Evolutionary conservation across 257 asterid species (phyloP).

Genomic region (Rehmannia glutinosa): DNA sequence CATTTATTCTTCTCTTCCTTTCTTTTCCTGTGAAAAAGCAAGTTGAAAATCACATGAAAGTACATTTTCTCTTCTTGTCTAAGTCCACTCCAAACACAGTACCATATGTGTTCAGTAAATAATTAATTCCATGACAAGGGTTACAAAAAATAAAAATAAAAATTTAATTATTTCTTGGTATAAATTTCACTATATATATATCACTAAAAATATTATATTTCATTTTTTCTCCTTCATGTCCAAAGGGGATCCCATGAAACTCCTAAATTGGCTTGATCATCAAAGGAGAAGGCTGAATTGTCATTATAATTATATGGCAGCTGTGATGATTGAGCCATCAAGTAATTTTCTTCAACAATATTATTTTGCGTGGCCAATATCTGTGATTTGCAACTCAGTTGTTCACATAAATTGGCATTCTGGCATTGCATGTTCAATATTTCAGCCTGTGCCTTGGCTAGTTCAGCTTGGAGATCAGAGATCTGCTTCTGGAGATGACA

Average conservation of each 20-base stretch:
- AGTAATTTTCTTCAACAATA: neutral
- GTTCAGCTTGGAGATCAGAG: constrained; percentile 52
- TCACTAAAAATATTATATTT: neutral
- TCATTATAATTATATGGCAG: neutral
- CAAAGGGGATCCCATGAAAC: constrained; percentile 28
- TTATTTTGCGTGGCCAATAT: neutral
- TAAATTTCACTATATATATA: neutral
- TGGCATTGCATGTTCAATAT: constrained; percentile 56
- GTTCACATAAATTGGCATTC: constrained; percentile 21
- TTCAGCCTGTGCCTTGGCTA: constrained; percentile 59
- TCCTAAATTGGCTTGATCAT: constrained; percentile 19
- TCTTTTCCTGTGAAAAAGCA: too few relatives aligned
- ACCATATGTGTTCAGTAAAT: neutral
- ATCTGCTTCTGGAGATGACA: constrained; percentile 57
- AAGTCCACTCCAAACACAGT: neutral
- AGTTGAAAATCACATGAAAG: too few relatives aligned
- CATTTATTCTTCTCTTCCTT: too few relatives aligned
- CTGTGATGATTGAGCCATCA: neutral
- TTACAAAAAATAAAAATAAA: neutral
- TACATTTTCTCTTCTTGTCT: neutral
- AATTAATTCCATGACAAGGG: neutral
- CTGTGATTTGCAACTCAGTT: neutral
- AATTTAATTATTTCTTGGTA: neutral
- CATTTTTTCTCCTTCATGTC: constrained; percentile 17
- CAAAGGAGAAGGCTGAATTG: constrained; percentile 11